phyloP scores from a whole-genome alignment of 2,329 filamentous ascomycete species.

The Pestalotiopsis sp. region DNA sequence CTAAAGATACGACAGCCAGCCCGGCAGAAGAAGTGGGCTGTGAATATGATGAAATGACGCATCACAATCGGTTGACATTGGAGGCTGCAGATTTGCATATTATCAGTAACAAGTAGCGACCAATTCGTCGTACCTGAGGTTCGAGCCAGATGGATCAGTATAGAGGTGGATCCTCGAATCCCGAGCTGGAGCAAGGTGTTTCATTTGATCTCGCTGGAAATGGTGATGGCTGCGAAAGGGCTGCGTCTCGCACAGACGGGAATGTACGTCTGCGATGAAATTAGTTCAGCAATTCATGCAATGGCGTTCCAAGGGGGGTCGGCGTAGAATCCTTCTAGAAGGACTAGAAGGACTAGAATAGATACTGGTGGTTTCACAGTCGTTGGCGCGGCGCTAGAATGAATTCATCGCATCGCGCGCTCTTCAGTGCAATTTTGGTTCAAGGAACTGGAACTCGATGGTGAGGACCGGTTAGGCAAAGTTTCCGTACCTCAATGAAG shows the following conservation, averaged over 20 bases:
- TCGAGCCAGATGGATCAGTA: neutral
- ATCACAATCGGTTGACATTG: neutral
- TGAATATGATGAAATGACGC: neutral
- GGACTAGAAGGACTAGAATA: conserved; percentile 11
- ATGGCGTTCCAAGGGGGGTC: neutral
- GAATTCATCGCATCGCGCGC: neutral
- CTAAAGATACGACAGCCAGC: conserved; percentile 3
- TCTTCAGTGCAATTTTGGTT: neutral
- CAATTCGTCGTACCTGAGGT: neutral
- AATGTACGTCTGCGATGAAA: neutral
- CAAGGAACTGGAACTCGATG: neutral
- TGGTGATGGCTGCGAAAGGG: conserved; percentile 6
- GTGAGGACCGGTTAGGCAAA: neutral
- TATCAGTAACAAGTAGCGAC: too few relatives aligned
- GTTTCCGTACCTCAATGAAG: neutral
- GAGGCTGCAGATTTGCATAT: neutral
- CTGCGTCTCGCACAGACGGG: conserved; percentile 4
- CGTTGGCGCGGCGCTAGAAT: conserved; percentile 5
- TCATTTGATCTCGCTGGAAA: conserved; percentile 4
- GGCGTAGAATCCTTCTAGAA: conserved; percentile 12
- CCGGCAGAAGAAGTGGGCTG: neutral
- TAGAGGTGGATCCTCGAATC: neutral
- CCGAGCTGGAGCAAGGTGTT: conserved; percentile 7
- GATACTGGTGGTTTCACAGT: conserved; percentile 8
- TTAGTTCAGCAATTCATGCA: neutral